Evolutionary conservation across 2,329 filamentous ascomycete genomes (phyloP), one percentile per base, ranked within the genome.

Genomic region (Pseudocercospora crystallina): DNA sequence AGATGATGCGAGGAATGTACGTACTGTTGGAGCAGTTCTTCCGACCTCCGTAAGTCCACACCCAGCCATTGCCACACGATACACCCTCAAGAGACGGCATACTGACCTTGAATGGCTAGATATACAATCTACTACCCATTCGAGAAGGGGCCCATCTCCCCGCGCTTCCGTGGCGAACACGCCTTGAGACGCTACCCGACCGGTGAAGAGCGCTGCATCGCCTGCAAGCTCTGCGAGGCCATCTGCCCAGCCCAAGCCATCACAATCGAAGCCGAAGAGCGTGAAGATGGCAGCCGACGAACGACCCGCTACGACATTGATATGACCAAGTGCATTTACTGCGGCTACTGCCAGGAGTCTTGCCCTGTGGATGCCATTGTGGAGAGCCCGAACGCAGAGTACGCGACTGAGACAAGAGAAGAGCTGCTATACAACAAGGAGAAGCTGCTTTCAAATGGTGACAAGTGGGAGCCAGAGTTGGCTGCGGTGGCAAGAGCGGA

Each of bases 251-350:
- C 94, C 50, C 89, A 96, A 76, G 94, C 94, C 68, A 99, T 99
- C 73, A 99, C 94, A 46, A 99, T 99, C 66, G 94, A 99, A 78
- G 94, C 94, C 50, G 94, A 99, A 74, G 94, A 99, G 80, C 90
- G 94, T 70, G 89, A 89, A 68, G 94, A 99, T 67, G 94, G 94
- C 58, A 95, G 89, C 68, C 85, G 94, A 74, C 85, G 94, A 70
- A 99, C 94, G 44, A 96, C 92, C 53, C 85, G 92, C 71, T 99
- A 99, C 77, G 94, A 99, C 72, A 96, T 99, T 70, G 94, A 99
- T 76, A 99, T 99, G 94, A 97, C 94, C 68, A 99, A 99, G 82
- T 99, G 94, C 79, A 99, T 99, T 75, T 99, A 97, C 84, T 97
- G 94, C 73, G 94, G 94, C 44, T 95, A 95, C 78, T 97, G 94